Base-by-base conservation (phyloP, 1,284 basidiomycete species). In the Pisolithus thermaeus region DNA sequence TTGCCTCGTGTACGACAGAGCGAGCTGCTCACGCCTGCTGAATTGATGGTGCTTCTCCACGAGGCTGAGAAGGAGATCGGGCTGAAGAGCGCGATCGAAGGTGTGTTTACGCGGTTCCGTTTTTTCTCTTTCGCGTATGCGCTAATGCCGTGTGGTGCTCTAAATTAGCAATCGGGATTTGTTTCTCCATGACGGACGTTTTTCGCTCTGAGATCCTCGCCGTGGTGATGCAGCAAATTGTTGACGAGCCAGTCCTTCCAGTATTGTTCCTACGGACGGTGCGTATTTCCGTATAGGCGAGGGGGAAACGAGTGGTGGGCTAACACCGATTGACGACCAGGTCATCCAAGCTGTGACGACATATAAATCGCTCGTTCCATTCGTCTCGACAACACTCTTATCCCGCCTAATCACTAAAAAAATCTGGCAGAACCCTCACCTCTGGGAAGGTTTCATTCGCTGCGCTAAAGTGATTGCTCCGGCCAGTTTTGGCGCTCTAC, bases 371-470 rank as follows among this genome's bases (percentile, higher is more conserved):
- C 80, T 99, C 23, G 85, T 92, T 39, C 84, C 85, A 4, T 99
- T 97, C 69, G 92, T 99, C 14, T 93, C 93, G 12, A 95, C 93
- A 23, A 98, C 92, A 9, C 74, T 99, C 38, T 80, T 99, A 46
- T 94, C 94, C 8, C 86, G 95, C 20, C 77, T 99, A 36, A 96
- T 99, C 59, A 90, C 88, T 25, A 98, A 97, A 73, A 95, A 97
- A 70, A 92, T 99, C 51, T 99, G 97, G 97, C 91, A 87, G 50
- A 92, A 87, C 60, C 84, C 88, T 7, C 89, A 87, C n/a, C 74
- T 98, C 8, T 99, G 97, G 97, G 91, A 97, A 66, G 97, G 97
- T 1, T 99, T 99, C 65, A 91, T 98, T 50, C 83, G 87, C 39
- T 95, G 94, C 63, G 93, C 93, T 22, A 96, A 92, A 67, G 81